phyloP scores from a whole-genome alignment of 108 stramenopile species.

The Phaeodactylum tricornutum region DNA sequence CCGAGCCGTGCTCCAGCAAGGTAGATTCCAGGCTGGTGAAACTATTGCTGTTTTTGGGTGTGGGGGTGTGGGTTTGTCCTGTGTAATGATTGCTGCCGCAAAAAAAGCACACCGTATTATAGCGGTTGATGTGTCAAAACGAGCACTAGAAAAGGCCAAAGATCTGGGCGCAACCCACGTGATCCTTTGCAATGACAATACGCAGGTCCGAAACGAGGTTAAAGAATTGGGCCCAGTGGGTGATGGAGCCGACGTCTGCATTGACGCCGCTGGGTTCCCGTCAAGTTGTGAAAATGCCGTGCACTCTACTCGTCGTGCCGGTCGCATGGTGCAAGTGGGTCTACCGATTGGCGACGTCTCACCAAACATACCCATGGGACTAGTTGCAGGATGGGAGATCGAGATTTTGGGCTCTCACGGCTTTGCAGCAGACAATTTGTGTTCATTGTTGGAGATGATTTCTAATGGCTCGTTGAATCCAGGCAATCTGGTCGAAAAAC shows the following conservation, averaged over 20 bases:
- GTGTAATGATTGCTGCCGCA: conserved; percentile 57
- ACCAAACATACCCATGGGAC: conserved; percentile 58
- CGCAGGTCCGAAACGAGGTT: conserved; percentile 22
- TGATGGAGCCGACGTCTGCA: conserved; percentile 52
- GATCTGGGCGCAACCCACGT: conserved; percentile 50
- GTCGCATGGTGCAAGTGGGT: conserved; percentile 69
- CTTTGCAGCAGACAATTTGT: conserved; percentile 44
- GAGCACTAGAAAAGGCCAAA: conserved; percentile 45
- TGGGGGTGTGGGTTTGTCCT: conserved; percentile 68
- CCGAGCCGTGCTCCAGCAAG: conserved; percentile 68
- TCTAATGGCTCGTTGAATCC: conserved; percentile 29
- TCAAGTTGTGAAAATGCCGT: conserved; percentile 62
- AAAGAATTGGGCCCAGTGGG: no score
- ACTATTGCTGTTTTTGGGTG: conserved; percentile 51
- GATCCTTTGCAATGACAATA: conserved; percentile 4
- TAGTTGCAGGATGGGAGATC: conserved; percentile 56
- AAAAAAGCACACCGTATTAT: conserved; percentile 22
- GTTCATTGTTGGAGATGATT: conserved; percentile 40
- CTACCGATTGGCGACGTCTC: conserved; percentile 41
- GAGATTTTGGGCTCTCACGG: conserved; percentile 71
- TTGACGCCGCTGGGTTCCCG: conserved; percentile 68
- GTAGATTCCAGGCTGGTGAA: conserved; percentile 12
- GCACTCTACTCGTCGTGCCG: conserved; percentile 29
- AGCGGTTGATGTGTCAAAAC: conserved; percentile 56
- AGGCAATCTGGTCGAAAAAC: conserved; percentile 31